These are phyloP conservation scores for Aspergillus affinis DNA, from an alignment of 495 filamentous ascomycete species.

Conservation along the genomic window DNA sequence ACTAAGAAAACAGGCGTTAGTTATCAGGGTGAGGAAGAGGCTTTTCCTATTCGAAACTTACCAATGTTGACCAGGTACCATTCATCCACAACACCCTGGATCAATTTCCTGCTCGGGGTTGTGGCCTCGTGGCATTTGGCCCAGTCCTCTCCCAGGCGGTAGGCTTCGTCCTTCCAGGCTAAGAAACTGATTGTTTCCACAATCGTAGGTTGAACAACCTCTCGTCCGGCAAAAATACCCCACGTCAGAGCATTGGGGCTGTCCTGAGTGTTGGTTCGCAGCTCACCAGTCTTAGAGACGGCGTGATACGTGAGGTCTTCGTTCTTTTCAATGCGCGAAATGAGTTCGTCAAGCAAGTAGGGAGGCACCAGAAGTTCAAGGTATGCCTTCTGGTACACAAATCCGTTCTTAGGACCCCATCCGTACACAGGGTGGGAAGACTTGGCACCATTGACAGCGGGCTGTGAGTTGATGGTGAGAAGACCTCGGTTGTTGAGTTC, in stretches of 20 bases:
- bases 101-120: conserved; percentile 78
- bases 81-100: conserved; percentile 78
- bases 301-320: conserved; percentile 90
- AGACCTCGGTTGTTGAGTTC: conserved; percentile 82
- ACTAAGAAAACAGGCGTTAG: conserved; percentile 53
- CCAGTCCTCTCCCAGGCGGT: conserved; percentile 89
- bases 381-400: conserved; percentile 98
- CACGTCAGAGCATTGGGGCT: conserved; percentile 97
- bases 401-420: conserved; percentile 93
- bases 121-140: conserved; percentile 78
- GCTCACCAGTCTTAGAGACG: conserved; percentile 74
- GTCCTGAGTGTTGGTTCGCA: conserved; percentile 79
- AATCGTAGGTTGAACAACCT: conserved; percentile 99
- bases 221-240: conserved; percentile 98
- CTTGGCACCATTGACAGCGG: conserved; percentile 88
- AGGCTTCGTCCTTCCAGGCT: conserved; percentile 99
- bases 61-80: conserved; percentile 97
- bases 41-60: conserved; percentile 42
- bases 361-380: conserved; percentile 86
- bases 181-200: conserved; percentile 97
- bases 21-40: conserved; percentile 3
- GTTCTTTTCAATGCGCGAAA: conserved; percentile 74
- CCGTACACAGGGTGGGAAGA: conserved; percentile 84
- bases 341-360: conserved; percentile 71
- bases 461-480: conserved; percentile 97